Percentiles rank a stretch among this genome's conserved stretches.
Evolutionary conservation across 164 flowering plant species (phyloP).

Genomic region (Warburgia ugandensis): DNA sequence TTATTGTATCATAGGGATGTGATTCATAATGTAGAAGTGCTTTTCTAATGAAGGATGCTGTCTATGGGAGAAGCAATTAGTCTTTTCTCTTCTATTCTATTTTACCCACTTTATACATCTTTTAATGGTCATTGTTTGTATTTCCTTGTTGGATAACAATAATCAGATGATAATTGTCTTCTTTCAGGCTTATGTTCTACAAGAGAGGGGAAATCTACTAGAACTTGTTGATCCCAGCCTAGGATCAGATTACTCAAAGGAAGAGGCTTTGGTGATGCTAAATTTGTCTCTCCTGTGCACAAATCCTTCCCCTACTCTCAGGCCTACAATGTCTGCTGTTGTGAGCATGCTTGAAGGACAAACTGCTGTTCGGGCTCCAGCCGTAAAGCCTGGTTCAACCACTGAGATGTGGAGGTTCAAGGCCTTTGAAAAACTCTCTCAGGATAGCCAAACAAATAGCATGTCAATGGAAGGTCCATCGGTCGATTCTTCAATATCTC

Average conservation of each 20-base stretch:
- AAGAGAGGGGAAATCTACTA: constrained; percentile 63
- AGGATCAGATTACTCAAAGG: constrained; percentile 35
- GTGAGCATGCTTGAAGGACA: constrained; percentile 79
- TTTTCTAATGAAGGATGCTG: too few relatives aligned
- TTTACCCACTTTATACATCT: too few relatives aligned
- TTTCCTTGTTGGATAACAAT: too few relatives aligned
- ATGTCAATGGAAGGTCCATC: constrained; percentile 18
- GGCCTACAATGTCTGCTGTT: constrained; percentile 78
- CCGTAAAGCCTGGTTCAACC: constrained; percentile 19
- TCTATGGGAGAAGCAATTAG: too few relatives aligned
- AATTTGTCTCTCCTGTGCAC: constrained; percentile 65
- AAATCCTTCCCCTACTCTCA: constrained; percentile 58
- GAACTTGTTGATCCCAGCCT: constrained; percentile 70
- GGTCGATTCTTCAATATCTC: constrained; percentile 14
- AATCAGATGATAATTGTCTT: too few relatives aligned
- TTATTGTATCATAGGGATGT: too few relatives aligned
- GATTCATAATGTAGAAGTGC: too few relatives aligned
- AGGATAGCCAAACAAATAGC: constrained; percentile 16
- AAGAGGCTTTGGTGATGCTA: constrained; percentile 55
- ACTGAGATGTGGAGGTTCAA: constrained; percentile 18
- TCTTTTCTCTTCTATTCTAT: too few relatives aligned
- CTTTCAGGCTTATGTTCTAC: constrained; percentile 65
- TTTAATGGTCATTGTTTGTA: too few relatives aligned
- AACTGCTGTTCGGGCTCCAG: constrained; percentile 38
- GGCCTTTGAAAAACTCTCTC: constrained; percentile 23